Conservation (phyloP, 2,329 filamentous ascomycete species). For the Ophiostoma fasciatum region DNA sequence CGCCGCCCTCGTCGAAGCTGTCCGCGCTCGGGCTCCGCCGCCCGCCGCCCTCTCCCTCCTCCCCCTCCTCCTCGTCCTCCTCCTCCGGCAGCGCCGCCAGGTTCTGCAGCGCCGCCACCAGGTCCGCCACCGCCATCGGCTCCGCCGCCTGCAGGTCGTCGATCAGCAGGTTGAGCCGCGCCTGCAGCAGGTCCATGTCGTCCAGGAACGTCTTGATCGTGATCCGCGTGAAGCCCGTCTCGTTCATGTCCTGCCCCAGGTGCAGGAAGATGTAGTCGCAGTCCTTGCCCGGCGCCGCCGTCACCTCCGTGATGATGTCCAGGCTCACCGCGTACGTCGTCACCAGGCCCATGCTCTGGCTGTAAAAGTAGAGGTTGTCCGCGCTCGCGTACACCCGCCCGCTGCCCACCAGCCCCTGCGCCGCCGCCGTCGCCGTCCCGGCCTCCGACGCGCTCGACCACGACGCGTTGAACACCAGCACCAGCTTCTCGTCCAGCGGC, state of each 20-base stretch:
- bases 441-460: constrained; percentile 48
- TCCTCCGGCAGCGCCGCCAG: constrained; percentile 53
- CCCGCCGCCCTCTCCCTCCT: constrained; percentile 77
- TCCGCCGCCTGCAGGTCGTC: constrained; percentile 63
- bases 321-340: constrained; percentile 67
- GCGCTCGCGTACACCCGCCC: constrained; percentile 78
- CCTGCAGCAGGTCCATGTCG: constrained; percentile 66
- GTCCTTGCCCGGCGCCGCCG: constrained; percentile 73
- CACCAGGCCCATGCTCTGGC: constrained; percentile 82
- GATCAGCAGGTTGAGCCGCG: constrained; percentile 71
- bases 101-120: constrained; percentile 57
- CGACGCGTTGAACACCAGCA: constrained; percentile 83
- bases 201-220: constrained; percentile 91
- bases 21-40: not conserved
- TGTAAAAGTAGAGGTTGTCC: constrained; percentile 88
- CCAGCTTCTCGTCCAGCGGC: constrained; percentile 61
- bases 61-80: constrained; percentile 59
- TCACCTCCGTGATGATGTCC: constrained; percentile 71
- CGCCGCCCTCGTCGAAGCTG: constrained; percentile 31
- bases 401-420: constrained; percentile 42
- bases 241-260: constrained; percentile 44
- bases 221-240: constrained; percentile 54
- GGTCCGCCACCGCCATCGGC: constrained; percentile 50
- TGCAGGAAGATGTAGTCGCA: constrained; percentile 90
- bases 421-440: constrained; percentile 26